Evolutionary conservation across 352 stramenopile species (phyloP), one percentile per base, ranked within the genome.

Genomic region (Thalassiosira mediterranea): DNA sequence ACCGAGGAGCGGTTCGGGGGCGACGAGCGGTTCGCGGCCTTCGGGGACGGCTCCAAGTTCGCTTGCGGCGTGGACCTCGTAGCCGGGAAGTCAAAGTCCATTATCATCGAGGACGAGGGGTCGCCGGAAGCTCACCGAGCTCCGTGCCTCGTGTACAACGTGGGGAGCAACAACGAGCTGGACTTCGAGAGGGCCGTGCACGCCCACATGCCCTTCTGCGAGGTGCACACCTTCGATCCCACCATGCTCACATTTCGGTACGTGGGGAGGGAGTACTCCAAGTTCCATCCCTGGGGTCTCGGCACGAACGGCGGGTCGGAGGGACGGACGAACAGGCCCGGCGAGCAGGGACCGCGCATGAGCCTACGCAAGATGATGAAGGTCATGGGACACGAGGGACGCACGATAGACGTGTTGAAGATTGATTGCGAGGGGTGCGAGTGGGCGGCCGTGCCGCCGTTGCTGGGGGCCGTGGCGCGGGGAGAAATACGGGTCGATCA

Each of bases 351-450:
- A 17, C 17, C 23, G 10, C 44, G 44, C 23, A 59, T 38, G 59
- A 76, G 66, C 23, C 21, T 61, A 19, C 57, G 38, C 56, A 84
- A 56, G 15, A 31, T 77, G 10, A 65, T 77, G 4, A 46, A 72
- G 17, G 60, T 71, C 31, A 56, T 77, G 48, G 58, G 58, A 34
- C 68, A 77, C 28, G 21, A 56, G 15, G 52, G 59, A 47, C 38
- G 69, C 7, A 66, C 42, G 26, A 78, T 78, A 56, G 69, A 78
- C 65, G 59, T 78, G 8, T 62, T 72, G 25, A 78, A 78, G 32
- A 62, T 78, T 49, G 69, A 78, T 44, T 59, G 42, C 44, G 37
- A 70, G n/a, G 60, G 60, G 3, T 59, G 44, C 56, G 60, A 70
- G n/a, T 70, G 47, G 29, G 47, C 42, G 4, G 31, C 28, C 15